These are phyloP conservation scores for Cicer chorassanicum DNA, from an alignment of 306 rosid species.

Conservation along the genomic window DNA sequence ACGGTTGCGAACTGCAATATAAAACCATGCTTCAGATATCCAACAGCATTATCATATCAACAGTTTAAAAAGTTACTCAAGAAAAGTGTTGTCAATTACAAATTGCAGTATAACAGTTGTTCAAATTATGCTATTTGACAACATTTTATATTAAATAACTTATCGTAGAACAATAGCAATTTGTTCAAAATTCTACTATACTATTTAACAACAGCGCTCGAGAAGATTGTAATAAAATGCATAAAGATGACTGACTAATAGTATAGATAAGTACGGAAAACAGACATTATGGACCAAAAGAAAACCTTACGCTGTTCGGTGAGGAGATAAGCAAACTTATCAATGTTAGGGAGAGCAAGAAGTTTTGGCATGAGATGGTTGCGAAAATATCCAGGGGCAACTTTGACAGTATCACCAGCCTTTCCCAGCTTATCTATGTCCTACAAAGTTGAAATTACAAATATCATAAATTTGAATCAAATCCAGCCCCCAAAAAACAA, in stretches of 20 bases:
- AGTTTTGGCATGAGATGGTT: constrained; percentile 95
- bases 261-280: not conserved
- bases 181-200: not conserved
- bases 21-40: not conserved
- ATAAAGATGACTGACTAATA: not conserved
- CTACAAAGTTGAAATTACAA: constrained; percentile 47
- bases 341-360: constrained; percentile 86
- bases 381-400: constrained; percentile 89
- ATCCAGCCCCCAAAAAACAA: constrained; percentile 16
- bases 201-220: not conserved
- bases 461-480: constrained; percentile 7
- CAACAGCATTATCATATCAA: constrained; percentile 2
- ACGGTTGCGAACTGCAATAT: no score
- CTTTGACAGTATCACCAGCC: constrained; percentile 87
- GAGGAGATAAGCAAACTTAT: constrained; percentile 79
- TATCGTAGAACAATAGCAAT: not conserved
- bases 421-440: constrained; percentile 79
- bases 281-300: not conserved
- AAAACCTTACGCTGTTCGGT: constrained; percentile 73
- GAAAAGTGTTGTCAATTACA: not conserved
- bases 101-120: not conserved
- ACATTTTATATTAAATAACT: not conserved
- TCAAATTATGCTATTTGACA: not conserved
- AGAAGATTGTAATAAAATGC: no score
- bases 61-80: constrained; percentile 9